phyloP scores from a whole-genome alignment of 192 early-diverging fungal genomes.

The Entomortierella parvispora region DNA sequence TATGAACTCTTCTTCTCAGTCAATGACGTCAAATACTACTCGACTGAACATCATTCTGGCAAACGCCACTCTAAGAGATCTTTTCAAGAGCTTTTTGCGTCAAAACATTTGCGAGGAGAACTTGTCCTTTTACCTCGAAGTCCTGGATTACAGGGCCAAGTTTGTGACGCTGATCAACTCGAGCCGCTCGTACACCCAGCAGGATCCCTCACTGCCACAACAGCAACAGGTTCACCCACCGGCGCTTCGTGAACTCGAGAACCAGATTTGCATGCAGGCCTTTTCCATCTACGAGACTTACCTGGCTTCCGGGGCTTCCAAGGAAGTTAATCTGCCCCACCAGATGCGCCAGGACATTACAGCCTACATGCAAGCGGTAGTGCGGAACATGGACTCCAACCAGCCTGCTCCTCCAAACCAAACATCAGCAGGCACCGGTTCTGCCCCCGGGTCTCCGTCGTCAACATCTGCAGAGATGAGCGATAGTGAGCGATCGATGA shows the following conservation, averaged over 20 bases:
- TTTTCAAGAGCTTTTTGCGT: slow-evolving; percentile 73
- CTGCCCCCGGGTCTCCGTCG: slow-evolving; percentile 25
- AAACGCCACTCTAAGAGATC: slow-evolving; percentile 57
- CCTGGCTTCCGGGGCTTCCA: slow-evolving; percentile 53
- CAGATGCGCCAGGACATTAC: slow-evolving; percentile 58
- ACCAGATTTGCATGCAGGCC: slow-evolving; percentile 60
- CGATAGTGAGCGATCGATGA: background rate
- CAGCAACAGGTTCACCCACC: slow-evolving; percentile 18
- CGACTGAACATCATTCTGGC: slow-evolving; percentile 69
- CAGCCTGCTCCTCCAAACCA: background rate
- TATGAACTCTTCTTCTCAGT: slow-evolving; percentile 17
- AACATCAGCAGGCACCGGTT: slow-evolving; percentile 19
- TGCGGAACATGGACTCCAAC: slow-evolving; percentile 40
- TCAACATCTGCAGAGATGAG: background rate
- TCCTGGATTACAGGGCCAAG: slow-evolving; percentile 56
- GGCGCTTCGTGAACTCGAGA: slow-evolving; percentile 43
- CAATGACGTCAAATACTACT: slow-evolving; percentile 57
- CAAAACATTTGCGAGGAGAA: slow-evolving; percentile 81
- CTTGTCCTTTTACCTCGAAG: slow-evolving; percentile 72
- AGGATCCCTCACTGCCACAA: background rate
- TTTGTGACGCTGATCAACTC: slow-evolving; percentile 40
- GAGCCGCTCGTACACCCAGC: slow-evolving; percentile 17
- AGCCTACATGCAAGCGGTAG: slow-evolving; percentile 57
- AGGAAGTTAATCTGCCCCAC: slow-evolving; percentile 65
- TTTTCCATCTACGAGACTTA: slow-evolving; percentile 63